Conservation (phyloP, 2,329 filamentous ascomycete species). For the Cylindrodendrum hubeiense region DNA sequence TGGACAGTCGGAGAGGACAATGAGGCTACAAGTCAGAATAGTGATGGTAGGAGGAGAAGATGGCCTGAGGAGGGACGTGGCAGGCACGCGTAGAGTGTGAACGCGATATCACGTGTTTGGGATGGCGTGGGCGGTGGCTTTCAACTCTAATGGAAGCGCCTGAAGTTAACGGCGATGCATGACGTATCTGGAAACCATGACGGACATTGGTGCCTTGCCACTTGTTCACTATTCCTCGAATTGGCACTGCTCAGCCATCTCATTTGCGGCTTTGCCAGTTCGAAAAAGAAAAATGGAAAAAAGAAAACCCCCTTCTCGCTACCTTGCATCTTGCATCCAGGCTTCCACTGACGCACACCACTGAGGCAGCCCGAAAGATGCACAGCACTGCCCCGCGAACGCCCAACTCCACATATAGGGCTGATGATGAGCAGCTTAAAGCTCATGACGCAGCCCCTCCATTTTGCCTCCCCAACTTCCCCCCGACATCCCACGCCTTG, state of each 20-base stretch:
- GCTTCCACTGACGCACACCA: background rate
- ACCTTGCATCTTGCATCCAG: background rate
- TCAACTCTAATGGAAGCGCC: conserved; percentile 2
- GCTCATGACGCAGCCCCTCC: conserved; percentile 40
- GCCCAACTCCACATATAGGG: conserved; percentile 44
- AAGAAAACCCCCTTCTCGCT: no score
- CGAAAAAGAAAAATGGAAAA: no score
- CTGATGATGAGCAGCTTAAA: conserved; percentile 43
- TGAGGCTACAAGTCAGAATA: background rate
- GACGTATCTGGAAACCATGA: conserved; percentile 1
- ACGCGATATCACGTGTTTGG: conserved; percentile 44
- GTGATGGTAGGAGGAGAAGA: conserved; percentile 8
- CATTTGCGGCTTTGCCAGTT: background rate
- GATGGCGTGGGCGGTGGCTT: background rate
- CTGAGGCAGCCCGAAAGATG: background rate
- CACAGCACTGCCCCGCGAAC: conserved; percentile 31
- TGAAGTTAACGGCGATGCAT: background rate
- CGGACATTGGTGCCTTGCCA: background rate
- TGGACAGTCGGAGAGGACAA: background rate
- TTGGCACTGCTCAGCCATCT: background rate
- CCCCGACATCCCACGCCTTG: conserved; percentile 5
- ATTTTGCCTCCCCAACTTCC: background rate
- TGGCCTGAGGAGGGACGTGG: conserved; percentile 21
- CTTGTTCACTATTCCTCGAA: no score
- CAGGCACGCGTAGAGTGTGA: conserved; percentile 39